phyloP scores from a whole-genome alignment of 768 basidiomycete genomes.

The Kwoniella mangroviensis region DNA sequence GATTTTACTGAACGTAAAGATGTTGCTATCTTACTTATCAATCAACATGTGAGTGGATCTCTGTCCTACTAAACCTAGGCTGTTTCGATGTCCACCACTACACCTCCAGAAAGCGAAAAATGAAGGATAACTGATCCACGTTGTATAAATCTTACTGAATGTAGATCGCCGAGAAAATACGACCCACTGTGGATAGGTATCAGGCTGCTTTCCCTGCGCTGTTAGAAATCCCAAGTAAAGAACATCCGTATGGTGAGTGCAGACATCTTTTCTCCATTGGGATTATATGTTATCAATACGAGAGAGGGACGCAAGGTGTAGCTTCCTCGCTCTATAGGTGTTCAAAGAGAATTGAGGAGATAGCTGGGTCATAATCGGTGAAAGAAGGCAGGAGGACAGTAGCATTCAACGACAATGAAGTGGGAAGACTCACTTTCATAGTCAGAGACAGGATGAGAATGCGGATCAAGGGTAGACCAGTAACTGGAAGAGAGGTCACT shows the following conservation, averaged over 20 bases:
- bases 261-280: not conserved
- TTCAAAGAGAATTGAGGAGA: too few species aligned
- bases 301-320: not conserved
- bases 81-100: not conserved
- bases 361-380: too few species aligned
- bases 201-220: constrained; percentile 94
- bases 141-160: not conserved
- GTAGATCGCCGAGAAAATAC: constrained; percentile 95
- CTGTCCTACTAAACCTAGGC: not conserved
- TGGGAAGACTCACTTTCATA: too few species aligned
- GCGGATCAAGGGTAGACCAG: too few species aligned
- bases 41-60: constrained; percentile 80
- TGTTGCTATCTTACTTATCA: constrained; percentile 94
- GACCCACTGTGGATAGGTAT: constrained; percentile 92
- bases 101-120: too few species aligned
- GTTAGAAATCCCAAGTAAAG: constrained; percentile 97
- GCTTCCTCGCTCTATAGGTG: too few species aligned
- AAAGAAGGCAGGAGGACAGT: too few species aligned
- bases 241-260: constrained; percentile 91
- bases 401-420: too few species aligned
- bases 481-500: too few species aligned
- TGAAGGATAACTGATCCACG: not conserved
- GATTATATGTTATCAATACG: not conserved
- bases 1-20: constrained; percentile 94
- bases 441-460: too few species aligned